A percentile compares a stretch with the other conserved stretches of the same genome.
These are phyloP conservation scores for Colletotrichum sp. DNA, from an alignment of 2,329 filamentous ascomycete genomes.

Conservation along the genomic window DNA sequence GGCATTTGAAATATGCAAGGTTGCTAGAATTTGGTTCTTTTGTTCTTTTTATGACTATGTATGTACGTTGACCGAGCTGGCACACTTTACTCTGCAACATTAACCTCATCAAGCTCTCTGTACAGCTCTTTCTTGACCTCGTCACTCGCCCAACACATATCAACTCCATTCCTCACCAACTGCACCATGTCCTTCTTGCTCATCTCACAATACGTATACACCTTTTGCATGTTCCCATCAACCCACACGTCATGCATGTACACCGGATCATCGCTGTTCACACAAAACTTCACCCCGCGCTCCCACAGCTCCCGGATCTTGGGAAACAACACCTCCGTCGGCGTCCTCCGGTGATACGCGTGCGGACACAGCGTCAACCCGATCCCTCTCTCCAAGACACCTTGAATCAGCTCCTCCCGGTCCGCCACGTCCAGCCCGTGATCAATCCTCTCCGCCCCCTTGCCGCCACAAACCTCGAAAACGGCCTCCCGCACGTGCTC, in stretches of 20 bases:
- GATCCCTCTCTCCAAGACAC: constrained; percentile 60
- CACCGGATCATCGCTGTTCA: constrained; percentile 77
- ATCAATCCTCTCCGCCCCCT: constrained; percentile 69
- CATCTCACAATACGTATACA: constrained; percentile 43
- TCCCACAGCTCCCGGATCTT: constrained; percentile 66
- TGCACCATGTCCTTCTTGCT: constrained; percentile 44
- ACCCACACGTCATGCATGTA: constrained; percentile 62
- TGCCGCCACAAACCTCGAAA: constrained; percentile 32
- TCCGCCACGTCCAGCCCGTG: constrained; percentile 73
- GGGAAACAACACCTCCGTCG: constrained; percentile 45
- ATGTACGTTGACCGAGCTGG: no score
- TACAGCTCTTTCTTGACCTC: constrained; percentile 36
- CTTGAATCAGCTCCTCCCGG: constrained; percentile 62
- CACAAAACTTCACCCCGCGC: constrained; percentile 68
- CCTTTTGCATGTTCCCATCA: constrained; percentile 49
- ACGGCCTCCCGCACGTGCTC: constrained; percentile 44
- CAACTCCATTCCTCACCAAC: constrained; percentile 45
- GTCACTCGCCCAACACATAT: constrained; percentile 50
- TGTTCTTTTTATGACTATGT: no score
- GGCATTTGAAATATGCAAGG: no score
- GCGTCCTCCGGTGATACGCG: constrained; percentile 45
- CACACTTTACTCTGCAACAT: no score
- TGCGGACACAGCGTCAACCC: constrained; percentile 74
- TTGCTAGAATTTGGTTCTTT: no score
- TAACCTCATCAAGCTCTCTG: constrained; percentile 26